phyloP scores from a whole-genome alignment of 805 yeast species.

The Candida sanyiensis region DNA sequence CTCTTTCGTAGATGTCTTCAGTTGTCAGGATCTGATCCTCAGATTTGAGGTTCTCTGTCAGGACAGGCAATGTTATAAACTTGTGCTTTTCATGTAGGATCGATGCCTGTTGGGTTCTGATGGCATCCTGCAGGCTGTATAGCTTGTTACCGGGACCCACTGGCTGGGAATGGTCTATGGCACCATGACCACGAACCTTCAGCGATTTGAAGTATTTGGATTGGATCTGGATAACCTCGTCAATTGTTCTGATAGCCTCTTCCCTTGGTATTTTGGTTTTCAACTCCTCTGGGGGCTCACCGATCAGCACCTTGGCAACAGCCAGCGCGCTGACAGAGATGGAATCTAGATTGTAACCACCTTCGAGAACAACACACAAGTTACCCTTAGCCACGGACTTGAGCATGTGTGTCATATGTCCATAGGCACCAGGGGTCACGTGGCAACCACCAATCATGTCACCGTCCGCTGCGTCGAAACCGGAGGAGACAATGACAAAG shows the following conservation, averaged over 20 bases:
- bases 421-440: constrained; percentile 93
- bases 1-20: constrained; percentile 56
- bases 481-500: constrained; percentile 86
- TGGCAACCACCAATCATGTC: constrained; percentile 96
- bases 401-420: constrained; percentile 90
- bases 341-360: constrained; percentile 92
- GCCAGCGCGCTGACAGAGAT: constrained; percentile 87
- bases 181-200: constrained; percentile 52
- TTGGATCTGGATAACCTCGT: constrained; percentile 74
- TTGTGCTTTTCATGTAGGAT: constrained; percentile 48
- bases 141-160: constrained; percentile 34
- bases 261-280: constrained; percentile 60
- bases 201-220: constrained; percentile 84
- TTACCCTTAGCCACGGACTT: constrained; percentile 86
- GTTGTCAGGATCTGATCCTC: constrained; percentile 69
- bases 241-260: constrained; percentile 74
- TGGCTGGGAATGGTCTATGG: constrained; percentile 32
- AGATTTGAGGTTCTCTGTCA: constrained; percentile 31
- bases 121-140: constrained; percentile 59
- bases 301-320: constrained; percentile 84
- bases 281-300: constrained; percentile 89
- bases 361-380: constrained; percentile 85
- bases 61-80: constrained; percentile 65
- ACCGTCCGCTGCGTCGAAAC: constrained; percentile 98
- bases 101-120: constrained; percentile 64